Base-by-base conservation (phyloP, 1,284 basidiomycete genomes). In the Microbotryum lychnidis-dioicae region DNA sequence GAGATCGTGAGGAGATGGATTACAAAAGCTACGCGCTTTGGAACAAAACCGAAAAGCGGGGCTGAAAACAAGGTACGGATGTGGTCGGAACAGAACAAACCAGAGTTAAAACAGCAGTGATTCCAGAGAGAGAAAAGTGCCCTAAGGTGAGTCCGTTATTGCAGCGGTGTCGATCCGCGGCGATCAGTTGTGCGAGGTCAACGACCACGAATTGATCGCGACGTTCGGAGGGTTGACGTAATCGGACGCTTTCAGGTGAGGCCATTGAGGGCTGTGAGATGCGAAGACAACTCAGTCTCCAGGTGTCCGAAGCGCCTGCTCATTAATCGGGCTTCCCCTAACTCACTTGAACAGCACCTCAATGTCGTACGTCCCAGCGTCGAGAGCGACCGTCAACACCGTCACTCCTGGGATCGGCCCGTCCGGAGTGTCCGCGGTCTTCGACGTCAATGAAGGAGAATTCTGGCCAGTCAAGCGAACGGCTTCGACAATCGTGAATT, bases 351-450 rank as follows among this genome's bases (percentile, higher is more conserved):
- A 76, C 27, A 72, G 47, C 16, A 75, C 73, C 62, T 71, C 65
- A 29, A 76, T 63, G 69, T 88, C 75, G 87, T 84, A 75, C 55
- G 76, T 75, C 27, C 86, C 87, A 47, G 65, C 66, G 3, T 82
- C 79, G 16, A 93, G 73, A 68, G 79, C 80, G 73, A 97, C 86
- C 68, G 81, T 80, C 53, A 97, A 79, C 21, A 93, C 89, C 8
- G 81, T 87, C 57, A 92, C 87, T 23, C 83, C 84, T 0, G 82
- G 79, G 76, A 96, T 94, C 27, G 76, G 73, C 74, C 88, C 87
- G 75, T 31, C 10, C 31, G 31, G 31, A 31, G 31, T 31, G 31
- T 92, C 58, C 66, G 25, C 88, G 9, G 50, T 37, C 20, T 21
- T 69, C 69, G 76, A 73, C 21, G 77, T 68, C 16, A 75, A 58